Conservation (phyloP, 805 yeast species). For the Ogataea glucozyma region DNA sequence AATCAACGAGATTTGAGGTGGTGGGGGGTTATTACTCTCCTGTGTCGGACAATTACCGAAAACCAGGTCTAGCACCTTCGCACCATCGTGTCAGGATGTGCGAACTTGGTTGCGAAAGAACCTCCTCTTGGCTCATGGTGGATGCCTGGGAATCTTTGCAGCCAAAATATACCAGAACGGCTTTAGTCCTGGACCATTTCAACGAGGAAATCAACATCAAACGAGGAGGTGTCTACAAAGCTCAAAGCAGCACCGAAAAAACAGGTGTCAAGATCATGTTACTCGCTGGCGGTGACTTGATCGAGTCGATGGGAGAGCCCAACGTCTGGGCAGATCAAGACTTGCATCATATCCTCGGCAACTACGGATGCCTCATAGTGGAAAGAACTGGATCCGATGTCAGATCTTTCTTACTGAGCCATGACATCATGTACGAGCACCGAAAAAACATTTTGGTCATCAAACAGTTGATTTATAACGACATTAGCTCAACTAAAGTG, state of each 20-base stretch:
- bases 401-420: conserved; percentile 84
- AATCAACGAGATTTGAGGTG: conserved; percentile 91
- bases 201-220: conserved; percentile 91
- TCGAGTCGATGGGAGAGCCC: conserved; percentile 99
- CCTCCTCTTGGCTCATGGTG: conserved; percentile 97
- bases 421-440: conserved; percentile 97
- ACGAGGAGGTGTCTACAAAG: conserved; percentile 75
- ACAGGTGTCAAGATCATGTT: conserved; percentile 90
- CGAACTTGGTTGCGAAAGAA: conserved; percentile 95
- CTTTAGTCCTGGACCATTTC: conserved; percentile 93
- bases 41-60: conserved; percentile 87
- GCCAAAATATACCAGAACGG: conserved; percentile 88
- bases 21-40: conserved; percentile 97
- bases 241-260: conserved; percentile 52
- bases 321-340: conserved; percentile 98
- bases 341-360: conserved; percentile 90
- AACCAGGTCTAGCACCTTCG: conserved; percentile 88
- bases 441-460: conserved; percentile 90
- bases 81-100: conserved; percentile 95
- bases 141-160: conserved; percentile 99
- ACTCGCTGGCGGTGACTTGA: conserved; percentile 95
- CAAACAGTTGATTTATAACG: conserved; percentile 94
- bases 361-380: conserved; percentile 93
- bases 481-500: conserved; percentile 92
- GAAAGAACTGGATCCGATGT: conserved; percentile 98